phyloP scores from a whole-genome alignment of 257 asterid species.

The Rubia yunnanensis region DNA sequence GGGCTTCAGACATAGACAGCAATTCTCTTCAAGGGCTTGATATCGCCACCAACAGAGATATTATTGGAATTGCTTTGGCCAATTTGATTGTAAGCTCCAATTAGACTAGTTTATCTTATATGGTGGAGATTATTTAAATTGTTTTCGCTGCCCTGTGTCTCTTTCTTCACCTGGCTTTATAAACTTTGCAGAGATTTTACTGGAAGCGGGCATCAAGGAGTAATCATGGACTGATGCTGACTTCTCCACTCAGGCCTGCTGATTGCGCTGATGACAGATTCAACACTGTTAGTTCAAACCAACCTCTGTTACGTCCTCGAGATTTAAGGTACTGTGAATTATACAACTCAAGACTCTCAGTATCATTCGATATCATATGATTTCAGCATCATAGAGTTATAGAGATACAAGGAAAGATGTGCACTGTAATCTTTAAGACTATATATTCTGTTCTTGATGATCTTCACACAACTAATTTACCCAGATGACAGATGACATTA shows the following conservation, averaged over 20 bases:
- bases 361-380: neutral
- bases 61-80: constrained; percentile 86
- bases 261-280: constrained; percentile 40
- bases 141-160: constrained; percentile 1
- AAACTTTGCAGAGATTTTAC: constrained; percentile 70
- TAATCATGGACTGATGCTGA: constrained; percentile 73
- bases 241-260: constrained; percentile 79
- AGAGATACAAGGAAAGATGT: neutral
- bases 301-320: constrained; percentile 77
- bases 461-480: neutral
- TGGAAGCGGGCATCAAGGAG: constrained; percentile 93
- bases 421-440: neutral
- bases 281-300: constrained; percentile 32
- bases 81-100: constrained; percentile 69
- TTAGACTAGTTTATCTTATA: neutral
- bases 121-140: neutral
- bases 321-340: constrained; percentile 59
- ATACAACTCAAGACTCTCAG: neutral
- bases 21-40: constrained; percentile 76
- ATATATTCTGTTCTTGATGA: neutral
- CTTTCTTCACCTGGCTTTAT: constrained; percentile 4
- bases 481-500: neutral
- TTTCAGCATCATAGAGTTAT: neutral
- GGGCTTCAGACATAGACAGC: constrained; percentile 86
- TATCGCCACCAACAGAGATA: constrained; percentile 79